Evolutionary conservation across 164 flowering plant genomes (phyloP), one percentile per base, ranked within the genome.

Genomic region (Umbilicus rupestris): DNA sequence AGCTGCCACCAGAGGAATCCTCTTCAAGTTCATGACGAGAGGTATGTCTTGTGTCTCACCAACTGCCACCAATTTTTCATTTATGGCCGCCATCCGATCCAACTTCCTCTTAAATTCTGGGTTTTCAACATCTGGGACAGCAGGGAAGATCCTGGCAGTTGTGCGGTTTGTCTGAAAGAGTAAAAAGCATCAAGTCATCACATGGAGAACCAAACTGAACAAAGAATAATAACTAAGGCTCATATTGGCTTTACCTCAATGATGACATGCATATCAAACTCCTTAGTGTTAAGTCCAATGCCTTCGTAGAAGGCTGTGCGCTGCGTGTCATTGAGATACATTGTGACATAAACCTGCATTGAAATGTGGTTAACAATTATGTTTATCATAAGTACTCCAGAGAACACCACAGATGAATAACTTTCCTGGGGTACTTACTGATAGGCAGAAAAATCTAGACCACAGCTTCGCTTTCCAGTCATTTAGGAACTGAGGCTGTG

Each of bases 391-490:
- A 30, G 14, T 37, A 19, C 24, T 8, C 28, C 35, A 16, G 9
- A 4, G 11, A 17, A 6, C 28, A n/a, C 6, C 28, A 6, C 26
- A 2, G 7, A 49, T 5, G n/a, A n/a, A 7, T 20, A 50, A 22
- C 3, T 46, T 16, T 46, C 5, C 10, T 26, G n/a, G 12, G 19
- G 16, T 26, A 39, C 42, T 72, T 87, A 93, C 98, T 84, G 98
- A 90, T 62, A 93, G 79, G 73, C 98, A 93, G 85, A 93, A 93
- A 79, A 93, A 93, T 26, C 98, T 83, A 1, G 98, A 35, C 98
- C 98, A 94, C 75, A 94, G 68, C 76, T 94, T 94, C 1, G 97
- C 97, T 80, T 89, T 84, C 98, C 98, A 94, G 66, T 90, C 98
- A 49, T 94, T 94, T 67, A 94, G 92, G 71, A 94, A 94, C 72